These are phyloP conservation scores for Chalaropsis ovoidea DNA, from an alignment of 2,329 filamentous ascomycete species.

Conservation along the genomic window DNA sequence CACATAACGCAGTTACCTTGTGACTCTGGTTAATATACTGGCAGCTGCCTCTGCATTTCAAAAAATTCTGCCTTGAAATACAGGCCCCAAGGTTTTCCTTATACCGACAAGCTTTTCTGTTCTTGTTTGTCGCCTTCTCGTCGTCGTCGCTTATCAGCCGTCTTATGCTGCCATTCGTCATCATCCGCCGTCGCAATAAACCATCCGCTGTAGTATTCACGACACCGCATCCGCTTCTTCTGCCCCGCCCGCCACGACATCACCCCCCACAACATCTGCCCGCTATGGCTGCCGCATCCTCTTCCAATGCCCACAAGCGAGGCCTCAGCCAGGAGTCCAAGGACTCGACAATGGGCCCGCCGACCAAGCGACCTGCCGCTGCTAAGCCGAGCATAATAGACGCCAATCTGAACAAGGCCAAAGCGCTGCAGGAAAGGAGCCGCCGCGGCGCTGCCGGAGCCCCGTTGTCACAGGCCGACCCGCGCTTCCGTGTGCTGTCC, in stretches of 20 bases:
- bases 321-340: slow-evolving; percentile 59
- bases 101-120: neutral
- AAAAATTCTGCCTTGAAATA: slow-evolving; percentile 1
- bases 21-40: neutral
- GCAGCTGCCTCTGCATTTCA: neutral
- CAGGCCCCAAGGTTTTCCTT: neutral
- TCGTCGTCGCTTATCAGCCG: neutral
- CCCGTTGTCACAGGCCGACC: slow-evolving; percentile 38
- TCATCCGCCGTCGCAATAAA: neutral
- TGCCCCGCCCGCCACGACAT: neutral
- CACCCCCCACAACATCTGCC: neutral
- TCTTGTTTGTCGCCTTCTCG: neutral
- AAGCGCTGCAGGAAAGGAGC: too few species aligned
- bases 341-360: slow-evolving; percentile 5
- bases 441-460: neutral
- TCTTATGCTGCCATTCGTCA: neutral
- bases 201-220: neutral
- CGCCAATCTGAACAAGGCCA: neutral
- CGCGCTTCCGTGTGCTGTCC: slow-evolving; percentile 54
- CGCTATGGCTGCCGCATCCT: slow-evolving; percentile 43
- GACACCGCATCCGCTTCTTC: neutral
- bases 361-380: neutral
- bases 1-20: neutral
- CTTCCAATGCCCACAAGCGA: slow-evolving; percentile 54
- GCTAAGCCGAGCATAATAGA: neutral